Conservation (phyloP, 2,329 filamentous ascomycete genomes). For the Cytospora schulzeri region DNA sequence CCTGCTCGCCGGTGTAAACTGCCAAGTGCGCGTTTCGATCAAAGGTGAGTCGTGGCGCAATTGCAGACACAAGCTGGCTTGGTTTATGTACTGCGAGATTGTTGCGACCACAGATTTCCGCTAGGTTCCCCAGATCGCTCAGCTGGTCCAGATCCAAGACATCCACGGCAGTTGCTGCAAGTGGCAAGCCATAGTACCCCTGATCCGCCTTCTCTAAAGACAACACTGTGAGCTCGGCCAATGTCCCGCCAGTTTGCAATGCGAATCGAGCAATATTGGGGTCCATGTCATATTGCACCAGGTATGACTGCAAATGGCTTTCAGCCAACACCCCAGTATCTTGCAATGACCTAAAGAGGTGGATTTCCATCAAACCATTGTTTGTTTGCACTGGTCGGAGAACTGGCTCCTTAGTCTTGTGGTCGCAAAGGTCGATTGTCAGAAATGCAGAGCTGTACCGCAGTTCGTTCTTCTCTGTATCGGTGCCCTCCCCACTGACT, state of each 20-base stretch:
- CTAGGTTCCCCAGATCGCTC: background rate
- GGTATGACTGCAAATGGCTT: conserved; percentile 3
- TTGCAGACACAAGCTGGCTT: conserved; percentile 7
- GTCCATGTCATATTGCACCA: background rate
- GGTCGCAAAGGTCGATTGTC: conserved; percentile 1
- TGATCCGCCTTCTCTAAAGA: background rate
- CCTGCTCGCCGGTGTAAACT: conserved; percentile 19
- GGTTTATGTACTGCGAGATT: conserved; percentile 11
- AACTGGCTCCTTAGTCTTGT: conserved; percentile 8
- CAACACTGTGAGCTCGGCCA: background rate
- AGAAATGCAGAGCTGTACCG: conserved; percentile 2
- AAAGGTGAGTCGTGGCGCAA: conserved; percentile 14
- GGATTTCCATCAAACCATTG: conserved; percentile 3
- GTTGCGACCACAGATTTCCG: background rate
- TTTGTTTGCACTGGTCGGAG: background rate
- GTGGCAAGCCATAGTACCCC: background rate
- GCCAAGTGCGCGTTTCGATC: conserved; percentile 14
- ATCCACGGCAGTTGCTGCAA: too few relatives aligned
- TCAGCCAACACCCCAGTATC: conserved; percentile 1
- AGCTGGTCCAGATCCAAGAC: background rate
- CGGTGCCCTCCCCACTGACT: background rate
- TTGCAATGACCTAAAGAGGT: background rate
- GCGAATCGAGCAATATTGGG: conserved; percentile 3
- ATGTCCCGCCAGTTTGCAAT: conserved; percentile 8
- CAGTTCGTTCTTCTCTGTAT: background rate